Conservation (phyloP, 352 stramenopile genomes). For the Phytophthora megakarya region DNA sequence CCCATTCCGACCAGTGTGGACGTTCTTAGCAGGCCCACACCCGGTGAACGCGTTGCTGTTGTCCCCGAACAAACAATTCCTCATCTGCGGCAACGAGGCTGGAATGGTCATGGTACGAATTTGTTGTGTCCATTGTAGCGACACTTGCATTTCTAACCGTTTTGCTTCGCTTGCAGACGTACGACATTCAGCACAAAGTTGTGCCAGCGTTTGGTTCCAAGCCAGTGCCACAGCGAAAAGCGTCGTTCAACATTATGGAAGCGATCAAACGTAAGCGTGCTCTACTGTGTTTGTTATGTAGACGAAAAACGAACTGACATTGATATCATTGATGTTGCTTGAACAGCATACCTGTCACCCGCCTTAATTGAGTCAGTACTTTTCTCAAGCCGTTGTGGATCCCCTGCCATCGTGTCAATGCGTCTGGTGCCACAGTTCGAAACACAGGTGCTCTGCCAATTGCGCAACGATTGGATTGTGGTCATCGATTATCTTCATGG, state of each 20-base stretch:
- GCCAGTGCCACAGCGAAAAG: conserved; percentile 54
- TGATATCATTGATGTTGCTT: conserved; percentile 1
- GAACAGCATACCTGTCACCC: conserved; percentile 36
- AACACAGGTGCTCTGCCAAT: conserved; percentile 60
- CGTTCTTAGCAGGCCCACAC: conserved; percentile 51
- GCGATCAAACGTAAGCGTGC: conserved; percentile 51
- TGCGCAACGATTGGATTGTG: conserved; percentile 77
- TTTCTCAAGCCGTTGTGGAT: conserved; percentile 33
- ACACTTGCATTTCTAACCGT: neutral
- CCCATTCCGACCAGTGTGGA: conserved; percentile 56
- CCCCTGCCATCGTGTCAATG: conserved; percentile 51
- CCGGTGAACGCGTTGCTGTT: conserved; percentile 58
- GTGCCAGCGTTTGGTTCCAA: conserved; percentile 72
- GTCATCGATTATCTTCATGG: conserved; percentile 51
- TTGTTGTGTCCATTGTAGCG: neutral
- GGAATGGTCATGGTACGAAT: conserved; percentile 56
- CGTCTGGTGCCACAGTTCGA: conserved; percentile 37
- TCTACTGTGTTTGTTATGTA: neutral
- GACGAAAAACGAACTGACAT: conserved; percentile 6
- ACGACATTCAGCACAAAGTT: conserved; percentile 64
- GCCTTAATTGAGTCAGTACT: conserved; percentile 36
- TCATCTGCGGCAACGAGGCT: conserved; percentile 67
- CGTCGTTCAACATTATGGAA: conserved; percentile 48
- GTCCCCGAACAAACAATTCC: conserved; percentile 46
- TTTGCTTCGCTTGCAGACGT: conserved; percentile 42